Base-by-base conservation (phyloP, 2,329 filamentous ascomycete genomes). In the Pseudocercospora eumusae region DNA sequence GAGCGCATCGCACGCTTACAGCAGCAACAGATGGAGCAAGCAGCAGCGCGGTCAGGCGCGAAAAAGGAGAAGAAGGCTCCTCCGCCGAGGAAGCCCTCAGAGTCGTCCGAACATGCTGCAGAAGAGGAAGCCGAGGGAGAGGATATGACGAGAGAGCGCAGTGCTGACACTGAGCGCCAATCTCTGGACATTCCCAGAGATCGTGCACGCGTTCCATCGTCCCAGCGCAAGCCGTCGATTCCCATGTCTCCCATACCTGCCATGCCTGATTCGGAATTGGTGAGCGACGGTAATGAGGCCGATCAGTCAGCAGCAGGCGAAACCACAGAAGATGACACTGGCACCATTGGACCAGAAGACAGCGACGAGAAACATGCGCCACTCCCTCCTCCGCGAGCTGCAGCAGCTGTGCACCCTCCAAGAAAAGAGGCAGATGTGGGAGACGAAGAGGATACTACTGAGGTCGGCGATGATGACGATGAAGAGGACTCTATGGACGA, bases 1-100 rank as follows among this genome's bases (percentile, higher is more conserved):
- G 95, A 99, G 75, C 86, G 95, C 65, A 97, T 99, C 78, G 95
- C 95, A 27, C 81, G 96, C 57, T 81, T 99, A 15, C 95, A 99
- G 75, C 93, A 91, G 74, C 92, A 98, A 75, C 95, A 99, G 76
- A 81, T 91, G 74, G 95, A 98, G 73, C 91, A 95, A 74, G 91
- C 93, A 4, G 84, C 89, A 65, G 84, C 89, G 65, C 84, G 93
- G 57, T 91, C 95, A 40, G 86, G 88, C 15, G 96, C 96, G 75
- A 92, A 96, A 71, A 96, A 96, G 77, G 88, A 91, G 10, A 96
- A 93, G 79, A 87, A 88, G 57, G 36, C 60, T 27, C 63, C 69
- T 5, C 86, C 87, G 27, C 81, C 84, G 1, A 88, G 86, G 72
- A 93, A 95, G 81, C 76, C 80, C 25, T 77, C 80, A 18, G 83